Conservation (phyloP, 768 basidiomycete species). For the Daedalea quercina region DNA sequence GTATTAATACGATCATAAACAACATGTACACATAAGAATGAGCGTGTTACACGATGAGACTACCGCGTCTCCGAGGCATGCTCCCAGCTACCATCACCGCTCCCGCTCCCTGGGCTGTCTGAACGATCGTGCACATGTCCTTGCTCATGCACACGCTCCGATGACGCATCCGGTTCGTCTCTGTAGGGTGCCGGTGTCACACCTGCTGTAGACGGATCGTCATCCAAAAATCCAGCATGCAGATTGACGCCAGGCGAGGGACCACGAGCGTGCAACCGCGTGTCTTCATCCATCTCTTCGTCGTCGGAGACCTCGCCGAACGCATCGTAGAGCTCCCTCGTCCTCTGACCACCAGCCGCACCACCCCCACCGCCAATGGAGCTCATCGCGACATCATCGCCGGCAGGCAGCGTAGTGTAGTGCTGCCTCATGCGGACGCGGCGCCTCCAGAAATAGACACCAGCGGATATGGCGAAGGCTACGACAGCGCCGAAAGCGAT, state of each 20-base stretch:
- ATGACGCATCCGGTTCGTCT: slow-evolving; percentile 45
- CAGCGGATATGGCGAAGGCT: slow-evolving; percentile 63
- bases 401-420: slow-evolving; percentile 55
- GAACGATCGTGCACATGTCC: slow-evolving; percentile 13
- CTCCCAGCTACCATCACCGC: slow-evolving; percentile 71
- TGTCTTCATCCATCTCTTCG: slow-evolving; percentile 69
- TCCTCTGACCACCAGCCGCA: slow-evolving; percentile 36
- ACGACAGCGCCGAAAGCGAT: slow-evolving; percentile 74
- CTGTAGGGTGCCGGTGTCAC: slow-evolving; percentile 28
- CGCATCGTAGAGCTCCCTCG: slow-evolving; percentile 93
- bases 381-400: slow-evolving; percentile 76
- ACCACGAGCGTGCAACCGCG: slow-evolving; percentile 40
- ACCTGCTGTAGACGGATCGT: slow-evolving; percentile 38
- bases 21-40: slow-evolving; percentile 1
- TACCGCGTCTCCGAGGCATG: slow-evolving; percentile 45
- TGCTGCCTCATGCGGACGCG: slow-evolving; percentile 31
- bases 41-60: neutral
- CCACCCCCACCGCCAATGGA: slow-evolving; percentile 42
- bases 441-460: slow-evolving; percentile 79
- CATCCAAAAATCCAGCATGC: slow-evolving; percentile 81
- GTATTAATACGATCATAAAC: neutral
- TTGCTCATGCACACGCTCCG: slow-evolving; percentile 7
- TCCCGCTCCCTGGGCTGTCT: slow-evolving; percentile 32
- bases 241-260: slow-evolving; percentile 42
- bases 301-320: slow-evolving; percentile 89